phyloP scores from a whole-genome alignment of 2,329 filamentous ascomycete species.

The Pezicula radicicola region DNA sequence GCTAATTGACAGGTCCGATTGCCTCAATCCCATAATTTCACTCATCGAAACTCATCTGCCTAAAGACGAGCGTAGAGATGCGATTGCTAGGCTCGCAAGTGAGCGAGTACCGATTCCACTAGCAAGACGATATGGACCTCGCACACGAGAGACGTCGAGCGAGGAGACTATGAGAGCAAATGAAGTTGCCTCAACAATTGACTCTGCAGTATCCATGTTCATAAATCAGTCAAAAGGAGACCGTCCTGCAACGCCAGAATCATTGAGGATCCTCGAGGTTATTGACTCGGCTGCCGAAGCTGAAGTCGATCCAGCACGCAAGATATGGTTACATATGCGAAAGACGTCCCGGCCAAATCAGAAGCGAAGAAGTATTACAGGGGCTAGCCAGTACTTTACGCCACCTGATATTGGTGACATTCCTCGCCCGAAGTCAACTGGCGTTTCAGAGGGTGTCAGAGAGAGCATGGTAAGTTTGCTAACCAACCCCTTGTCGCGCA shows the following conservation, averaged over 20 bases:
- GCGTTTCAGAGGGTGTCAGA: too few species aligned
- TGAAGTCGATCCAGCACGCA: conserved; percentile 26
- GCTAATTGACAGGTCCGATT: background rate
- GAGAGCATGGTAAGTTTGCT: too few species aligned
- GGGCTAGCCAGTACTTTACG: too few species aligned
- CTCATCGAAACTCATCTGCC: conserved; percentile 23
- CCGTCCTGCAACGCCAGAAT: background rate
- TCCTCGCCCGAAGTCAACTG: background rate
- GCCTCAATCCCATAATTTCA: conserved; percentile 16
- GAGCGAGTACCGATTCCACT: conserved; percentile 13
- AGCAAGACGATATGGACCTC: conserved; percentile 3
- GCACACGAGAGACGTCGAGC: conserved; percentile 5
- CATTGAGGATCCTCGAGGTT: background rate
- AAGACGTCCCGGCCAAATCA: conserved; percentile 14
- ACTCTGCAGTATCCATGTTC: conserved; percentile 1
- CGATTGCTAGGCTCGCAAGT: conserved; percentile 14
- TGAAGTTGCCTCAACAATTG: background rate
- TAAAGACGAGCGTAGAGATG: conserved; percentile 14
- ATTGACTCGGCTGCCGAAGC: background rate
- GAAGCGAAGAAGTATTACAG: background rate
- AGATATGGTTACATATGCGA: conserved; percentile 30
- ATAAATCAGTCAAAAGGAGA: background rate
- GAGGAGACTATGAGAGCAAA: conserved; percentile 14
- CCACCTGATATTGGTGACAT: background rate
- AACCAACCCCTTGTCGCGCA: too few species aligned